Conservation (phyloP, 306 rosid species). For the Quercus glauca region DNA sequence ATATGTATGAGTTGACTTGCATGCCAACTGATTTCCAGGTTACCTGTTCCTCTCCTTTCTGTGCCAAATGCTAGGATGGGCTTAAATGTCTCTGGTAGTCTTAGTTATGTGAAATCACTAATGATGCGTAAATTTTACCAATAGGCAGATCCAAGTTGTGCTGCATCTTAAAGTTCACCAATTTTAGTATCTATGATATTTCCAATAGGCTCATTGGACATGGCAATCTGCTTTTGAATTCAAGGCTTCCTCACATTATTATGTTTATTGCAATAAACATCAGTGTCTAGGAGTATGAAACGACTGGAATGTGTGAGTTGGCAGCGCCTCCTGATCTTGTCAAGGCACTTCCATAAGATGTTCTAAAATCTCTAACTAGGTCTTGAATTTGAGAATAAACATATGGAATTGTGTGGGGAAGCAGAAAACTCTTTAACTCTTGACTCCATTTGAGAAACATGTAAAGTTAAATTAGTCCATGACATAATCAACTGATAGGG, state of each 20-base stretch:
- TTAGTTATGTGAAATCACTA: constrained; percentile 9
- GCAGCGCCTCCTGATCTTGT: constrained; percentile 49
- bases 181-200: constrained; percentile 59
- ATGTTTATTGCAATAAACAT: constrained; percentile 44
- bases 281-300: constrained; percentile 67
- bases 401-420: constrained; percentile 43
- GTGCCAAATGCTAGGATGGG: background rate
- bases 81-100: background rate
- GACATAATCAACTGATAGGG: constrained; percentile 24
- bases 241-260: constrained; percentile 36
- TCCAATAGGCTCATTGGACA: constrained; percentile 56
- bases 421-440: background rate
- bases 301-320: constrained; percentile 48
- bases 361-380: no score
- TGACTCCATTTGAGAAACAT: no score
- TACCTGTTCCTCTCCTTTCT: constrained; percentile 8
- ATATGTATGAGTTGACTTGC: constrained; percentile 31
- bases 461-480: background rate
- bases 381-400: constrained; percentile 39
- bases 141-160: constrained; percentile 57
- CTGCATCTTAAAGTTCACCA: constrained; percentile 37
- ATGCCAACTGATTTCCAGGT: constrained; percentile 35
- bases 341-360: constrained; percentile 64
- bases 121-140: constrained; percentile 27
- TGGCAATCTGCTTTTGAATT: constrained; percentile 48